Percentiles rank a stretch among this genome's conserved stretches.
phyloP scores from a whole-genome alignment of 306 rosid species.

The Oemleria cerasiformis region DNA sequence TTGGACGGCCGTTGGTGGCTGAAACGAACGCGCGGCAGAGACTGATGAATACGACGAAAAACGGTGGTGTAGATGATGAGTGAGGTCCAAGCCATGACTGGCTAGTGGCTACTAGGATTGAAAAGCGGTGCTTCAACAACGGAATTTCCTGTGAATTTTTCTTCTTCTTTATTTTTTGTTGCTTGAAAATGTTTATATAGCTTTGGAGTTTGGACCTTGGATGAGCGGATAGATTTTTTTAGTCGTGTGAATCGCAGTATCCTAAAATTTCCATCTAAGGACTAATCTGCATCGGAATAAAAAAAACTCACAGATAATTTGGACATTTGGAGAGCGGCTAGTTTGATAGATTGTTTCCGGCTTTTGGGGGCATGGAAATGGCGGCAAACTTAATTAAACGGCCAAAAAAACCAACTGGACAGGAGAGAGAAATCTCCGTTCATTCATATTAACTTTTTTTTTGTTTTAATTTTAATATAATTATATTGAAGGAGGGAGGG shows the following conservation, averaged over 20 bases:
- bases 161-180: not conserved
- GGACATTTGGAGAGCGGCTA: no score
- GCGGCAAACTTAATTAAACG: not conserved
- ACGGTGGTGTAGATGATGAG: not conserved
- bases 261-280: no score
- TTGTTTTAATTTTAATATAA: no score
- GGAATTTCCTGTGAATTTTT: not conserved
- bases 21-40: constrained; percentile 5
- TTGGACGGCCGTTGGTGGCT: constrained; percentile 23
- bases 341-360: not conserved
- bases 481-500: no score
- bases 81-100: constrained; percentile 28
- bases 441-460: no score
- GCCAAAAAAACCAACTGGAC: no score
- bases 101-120: not conserved
- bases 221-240: no score
- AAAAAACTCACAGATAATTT: no score
- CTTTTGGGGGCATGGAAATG: not conserved
- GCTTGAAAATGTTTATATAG: not conserved
- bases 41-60: constrained; percentile 1
- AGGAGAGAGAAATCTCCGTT: no score
- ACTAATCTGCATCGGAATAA: no score
- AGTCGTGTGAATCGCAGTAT: no score
- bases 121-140: constrained; percentile 7
- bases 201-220: not conserved